Conservation (phyloP, 345 rosid genomes). For the Hibiscus mutabilis region DNA sequence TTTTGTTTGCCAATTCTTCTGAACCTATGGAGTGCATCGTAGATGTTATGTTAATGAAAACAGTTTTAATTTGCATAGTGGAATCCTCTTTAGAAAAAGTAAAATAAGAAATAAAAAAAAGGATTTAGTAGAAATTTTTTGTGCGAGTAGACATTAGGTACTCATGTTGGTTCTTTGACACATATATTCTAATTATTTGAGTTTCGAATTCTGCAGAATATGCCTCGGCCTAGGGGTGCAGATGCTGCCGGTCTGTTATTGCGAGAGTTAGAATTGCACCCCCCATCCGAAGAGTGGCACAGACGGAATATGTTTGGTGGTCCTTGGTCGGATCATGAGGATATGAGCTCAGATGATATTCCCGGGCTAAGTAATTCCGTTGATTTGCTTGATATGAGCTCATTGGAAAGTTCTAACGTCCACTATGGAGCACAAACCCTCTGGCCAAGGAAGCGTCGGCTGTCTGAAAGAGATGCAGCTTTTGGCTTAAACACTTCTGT, state of each 20-base stretch:
- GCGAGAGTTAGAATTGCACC: slow-evolving; percentile 93
- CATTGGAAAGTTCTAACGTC: slow-evolving; percentile 38
- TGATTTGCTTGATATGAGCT: slow-evolving; percentile 34
- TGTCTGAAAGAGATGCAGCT: slow-evolving; percentile 99
- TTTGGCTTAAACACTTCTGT: slow-evolving; percentile 90
- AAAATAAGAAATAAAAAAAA: not conserved
- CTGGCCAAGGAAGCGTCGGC: slow-evolving; percentile 94
- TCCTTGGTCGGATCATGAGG: slow-evolving; percentile 85
- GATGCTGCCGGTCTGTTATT: slow-evolving; percentile 98
- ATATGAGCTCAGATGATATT: slow-evolving; percentile 44
- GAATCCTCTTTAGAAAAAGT: not conserved
- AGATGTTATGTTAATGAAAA: too few species aligned
- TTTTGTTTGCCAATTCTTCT: not conserved
- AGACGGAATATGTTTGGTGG: slow-evolving; percentile 95
- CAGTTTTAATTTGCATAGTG: too few species aligned
- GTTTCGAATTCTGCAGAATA: slow-evolving; percentile 41
- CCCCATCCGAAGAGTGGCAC: slow-evolving; percentile 99
- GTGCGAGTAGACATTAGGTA: not conserved
- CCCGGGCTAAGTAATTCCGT: slow-evolving; percentile 33
- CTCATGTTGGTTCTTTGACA: not conserved
- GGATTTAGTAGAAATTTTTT: not conserved
- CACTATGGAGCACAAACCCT: slow-evolving; percentile 59
- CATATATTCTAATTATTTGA: not conserved
- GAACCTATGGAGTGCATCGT: too few species aligned
- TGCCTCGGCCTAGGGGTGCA: slow-evolving; percentile 99